Conservation (phyloP, 805 yeast genomes). For the Barnettozyma siamensis region DNA sequence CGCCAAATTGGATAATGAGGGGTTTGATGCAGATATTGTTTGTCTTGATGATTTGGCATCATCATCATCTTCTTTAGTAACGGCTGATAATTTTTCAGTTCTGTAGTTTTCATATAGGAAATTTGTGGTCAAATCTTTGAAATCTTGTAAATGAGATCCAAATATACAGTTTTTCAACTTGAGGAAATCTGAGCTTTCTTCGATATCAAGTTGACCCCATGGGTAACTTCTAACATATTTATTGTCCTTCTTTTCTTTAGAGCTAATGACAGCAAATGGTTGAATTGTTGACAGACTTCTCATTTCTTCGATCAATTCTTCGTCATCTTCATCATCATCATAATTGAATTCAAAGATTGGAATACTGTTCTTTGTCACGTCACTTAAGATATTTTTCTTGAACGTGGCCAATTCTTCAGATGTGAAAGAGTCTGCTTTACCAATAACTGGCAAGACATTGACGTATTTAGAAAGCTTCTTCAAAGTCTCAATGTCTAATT, state of each 20-base stretch:
- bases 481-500: constrained; percentile 68
- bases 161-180: constrained; percentile 62
- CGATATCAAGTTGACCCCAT: constrained; percentile 62
- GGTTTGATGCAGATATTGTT: constrained; percentile 27
- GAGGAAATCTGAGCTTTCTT: constrained; percentile 46
- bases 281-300: constrained; percentile 55
- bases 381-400: constrained; percentile 53
- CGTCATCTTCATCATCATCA: constrained; percentile 69
- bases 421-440: constrained; percentile 70
- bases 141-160: constrained; percentile 79
- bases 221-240: constrained; percentile 65
- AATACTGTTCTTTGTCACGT: constrained; percentile 61
- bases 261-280: constrained; percentile 69
- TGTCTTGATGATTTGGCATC: not conserved
- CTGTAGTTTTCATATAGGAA: constrained; percentile 73
- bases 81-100: constrained; percentile 65
- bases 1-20: constrained; percentile 60
- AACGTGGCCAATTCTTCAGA: constrained; percentile 50
- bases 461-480: constrained; percentile 65
- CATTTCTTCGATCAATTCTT: constrained; percentile 65
- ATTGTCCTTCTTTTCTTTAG: constrained; percentile 50
- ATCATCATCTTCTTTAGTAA: constrained; percentile 29
- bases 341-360: constrained; percentile 69
- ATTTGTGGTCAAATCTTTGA: constrained; percentile 75
- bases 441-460: constrained; percentile 65